Evolutionary conservation across 2,329 filamentous ascomycete genomes (phyloP).

Genomic region (Trichophyton schoenleinii): DNA sequence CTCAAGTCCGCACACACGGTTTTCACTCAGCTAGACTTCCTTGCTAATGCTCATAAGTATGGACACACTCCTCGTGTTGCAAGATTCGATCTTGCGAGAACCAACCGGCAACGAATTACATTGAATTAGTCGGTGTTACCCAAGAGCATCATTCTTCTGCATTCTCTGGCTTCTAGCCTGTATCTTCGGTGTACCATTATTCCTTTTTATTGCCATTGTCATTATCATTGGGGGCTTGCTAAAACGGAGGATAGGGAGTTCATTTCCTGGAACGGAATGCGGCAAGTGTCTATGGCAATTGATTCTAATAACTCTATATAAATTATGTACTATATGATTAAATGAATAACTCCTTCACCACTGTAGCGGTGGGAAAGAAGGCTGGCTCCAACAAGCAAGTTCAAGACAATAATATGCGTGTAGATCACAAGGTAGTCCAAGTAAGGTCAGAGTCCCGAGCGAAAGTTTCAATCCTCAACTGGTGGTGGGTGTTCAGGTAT

Average conservation of each 20-base stretch:
- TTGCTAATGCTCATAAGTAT: neutral
- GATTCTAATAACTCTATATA: neutral
- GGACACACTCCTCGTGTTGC: neutral
- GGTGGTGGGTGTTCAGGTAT: slow-evolving; percentile 9
- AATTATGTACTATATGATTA: slow-evolving; percentile 1
- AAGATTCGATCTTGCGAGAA: neutral
- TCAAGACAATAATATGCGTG: neutral
- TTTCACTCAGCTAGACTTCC: neutral
- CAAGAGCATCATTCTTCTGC: neutral
- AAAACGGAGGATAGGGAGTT: too few relatives aligned
- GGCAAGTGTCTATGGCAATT: neutral
- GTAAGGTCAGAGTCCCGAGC: neutral
- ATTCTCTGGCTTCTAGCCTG: neutral
- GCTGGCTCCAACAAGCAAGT: slow-evolving; percentile 2
- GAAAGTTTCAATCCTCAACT: neutral
- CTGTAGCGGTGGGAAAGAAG: neutral
- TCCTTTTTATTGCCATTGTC: neutral
- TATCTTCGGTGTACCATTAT: neutral
- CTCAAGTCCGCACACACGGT: neutral
- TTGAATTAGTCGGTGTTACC: neutral
- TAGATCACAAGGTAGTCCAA: neutral
- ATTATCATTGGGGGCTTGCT: too few relatives aligned
- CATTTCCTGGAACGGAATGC: neutral
- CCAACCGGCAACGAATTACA: neutral
- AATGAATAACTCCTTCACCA: neutral